phyloP scores from a whole-genome alignment of 1,284 basidiomycete species.

The Ustilago nuda region DNA sequence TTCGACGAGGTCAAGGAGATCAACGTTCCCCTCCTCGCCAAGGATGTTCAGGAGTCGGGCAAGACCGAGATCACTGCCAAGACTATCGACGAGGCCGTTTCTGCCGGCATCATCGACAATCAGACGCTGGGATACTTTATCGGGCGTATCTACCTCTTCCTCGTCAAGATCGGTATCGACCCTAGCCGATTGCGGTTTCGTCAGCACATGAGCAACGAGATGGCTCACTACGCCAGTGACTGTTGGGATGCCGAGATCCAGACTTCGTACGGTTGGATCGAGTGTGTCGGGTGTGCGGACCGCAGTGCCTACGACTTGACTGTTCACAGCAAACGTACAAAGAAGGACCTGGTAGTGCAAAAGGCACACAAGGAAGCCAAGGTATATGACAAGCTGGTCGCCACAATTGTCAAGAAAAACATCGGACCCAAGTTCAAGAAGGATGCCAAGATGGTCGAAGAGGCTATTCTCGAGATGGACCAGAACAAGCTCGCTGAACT shows the following conservation, averaged over 20 bases:
- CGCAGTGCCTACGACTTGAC: conserved; percentile 91
- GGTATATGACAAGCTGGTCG: conserved; percentile 79
- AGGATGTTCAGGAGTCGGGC: conserved; percentile 83
- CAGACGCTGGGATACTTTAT: conserved; percentile 98
- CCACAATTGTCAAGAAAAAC: conserved; percentile 86
- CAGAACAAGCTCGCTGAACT: conserved; percentile 79
- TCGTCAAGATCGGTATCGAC: conserved; percentile 92
- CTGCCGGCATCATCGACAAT: conserved; percentile 87
- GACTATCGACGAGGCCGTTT: conserved; percentile 89
- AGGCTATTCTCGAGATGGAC: conserved; percentile 77
- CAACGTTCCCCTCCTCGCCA: conserved; percentile 82
- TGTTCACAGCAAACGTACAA: conserved; percentile 73
- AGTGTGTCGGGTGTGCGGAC: conserved; percentile 99
- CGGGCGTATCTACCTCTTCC: conserved; percentile 89
- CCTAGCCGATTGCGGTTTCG: conserved; percentile 87
- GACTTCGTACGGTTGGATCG: conserved; percentile 95
- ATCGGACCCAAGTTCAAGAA: conserved; percentile 91
- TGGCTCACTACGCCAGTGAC: conserved; percentile 98
- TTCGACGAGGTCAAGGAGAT: conserved; percentile 86
- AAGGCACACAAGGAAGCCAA: conserved; percentile 85
- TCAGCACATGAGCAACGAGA: conserved; percentile 97
- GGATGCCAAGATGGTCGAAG: conserved; percentile 81
- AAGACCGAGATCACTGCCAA: conserved; percentile 77
- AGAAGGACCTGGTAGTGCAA: conserved; percentile 80
- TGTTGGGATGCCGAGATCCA: conserved; percentile 99